phyloP scores from a whole-genome alignment of 2,329 filamentous ascomycete species.

The Hypoxylon sp. region DNA sequence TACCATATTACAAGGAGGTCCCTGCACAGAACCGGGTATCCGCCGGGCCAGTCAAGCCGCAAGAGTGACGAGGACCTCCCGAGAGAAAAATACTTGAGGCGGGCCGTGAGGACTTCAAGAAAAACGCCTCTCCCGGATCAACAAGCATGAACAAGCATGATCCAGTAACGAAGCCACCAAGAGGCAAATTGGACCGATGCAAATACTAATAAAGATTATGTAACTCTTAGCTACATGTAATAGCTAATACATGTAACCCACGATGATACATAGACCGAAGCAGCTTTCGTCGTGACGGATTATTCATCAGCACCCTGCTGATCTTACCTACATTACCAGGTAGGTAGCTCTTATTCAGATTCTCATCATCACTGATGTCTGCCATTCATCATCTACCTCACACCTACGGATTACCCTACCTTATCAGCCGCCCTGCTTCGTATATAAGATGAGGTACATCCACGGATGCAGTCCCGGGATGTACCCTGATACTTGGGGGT shows the following conservation, averaged over 20 bases:
- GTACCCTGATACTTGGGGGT: slow-evolving; percentile 26
- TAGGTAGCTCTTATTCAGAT: slow-evolving; percentile 33
- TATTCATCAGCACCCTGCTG: slow-evolving; percentile 28
- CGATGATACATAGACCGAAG: slow-evolving; percentile 14
- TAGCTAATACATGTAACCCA: too few relatives aligned
- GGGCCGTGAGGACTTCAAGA: slow-evolving; percentile 36
- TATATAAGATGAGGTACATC: slow-evolving; percentile 17
- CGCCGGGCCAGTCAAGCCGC: slow-evolving; percentile 37
- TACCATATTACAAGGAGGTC: slow-evolving; percentile 27
- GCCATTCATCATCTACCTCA: slow-evolving; percentile 24
- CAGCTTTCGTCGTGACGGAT: slow-evolving; percentile 10
- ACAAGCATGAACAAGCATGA: slow-evolving; percentile 11
- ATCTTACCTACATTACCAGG: slow-evolving; percentile 25
- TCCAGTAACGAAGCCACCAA: slow-evolving; percentile 10
- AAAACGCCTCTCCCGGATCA: slow-evolving; percentile 29
- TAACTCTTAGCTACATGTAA: slow-evolving; percentile 7
- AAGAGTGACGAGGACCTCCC: slow-evolving; percentile 31
- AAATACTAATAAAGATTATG: slow-evolving; percentile 5
- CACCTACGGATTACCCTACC: neutral
- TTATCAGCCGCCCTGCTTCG: slow-evolving; percentile 16
- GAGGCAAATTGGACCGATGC: slow-evolving; percentile 12
- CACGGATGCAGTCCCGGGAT: slow-evolving; percentile 3
- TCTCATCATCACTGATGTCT: slow-evolving; percentile 32
- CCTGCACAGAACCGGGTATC: slow-evolving; percentile 33
- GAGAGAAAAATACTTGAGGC: slow-evolving; percentile 23